These are phyloP conservation scores for Helotiales sp. DNA, from an alignment of 2,329 filamentous ascomycete species.

Conservation along the genomic window DNA sequence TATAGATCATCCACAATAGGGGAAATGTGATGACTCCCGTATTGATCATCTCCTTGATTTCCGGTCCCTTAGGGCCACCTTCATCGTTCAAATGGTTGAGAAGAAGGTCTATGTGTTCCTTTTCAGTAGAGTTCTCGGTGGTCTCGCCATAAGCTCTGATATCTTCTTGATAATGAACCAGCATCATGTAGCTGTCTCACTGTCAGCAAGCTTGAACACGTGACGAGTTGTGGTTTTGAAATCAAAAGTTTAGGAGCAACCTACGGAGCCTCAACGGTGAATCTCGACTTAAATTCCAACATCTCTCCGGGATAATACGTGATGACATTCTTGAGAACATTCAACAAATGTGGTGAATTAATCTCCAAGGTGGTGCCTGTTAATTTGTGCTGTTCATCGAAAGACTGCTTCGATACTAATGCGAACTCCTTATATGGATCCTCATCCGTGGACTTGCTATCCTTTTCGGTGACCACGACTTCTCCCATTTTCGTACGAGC, in stretches of 20 bases:
- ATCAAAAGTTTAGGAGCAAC: not conserved
- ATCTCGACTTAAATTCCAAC: slow-evolving; percentile 10
- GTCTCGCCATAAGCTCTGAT: slow-evolving; percentile 10
- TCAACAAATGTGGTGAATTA: slow-evolving; percentile 20
- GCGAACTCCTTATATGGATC: slow-evolving; percentile 17
- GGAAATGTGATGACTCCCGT: slow-evolving; percentile 12
- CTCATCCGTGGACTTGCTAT: slow-evolving; percentile 8
- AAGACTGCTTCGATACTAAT: slow-evolving; percentile 11
- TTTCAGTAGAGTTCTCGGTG: slow-evolving; percentile 2
- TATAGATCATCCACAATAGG: slow-evolving; percentile 17
- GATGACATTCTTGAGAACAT: slow-evolving; percentile 15
- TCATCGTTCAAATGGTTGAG: slow-evolving; percentile 16
- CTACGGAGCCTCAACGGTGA: slow-evolving; percentile 13
- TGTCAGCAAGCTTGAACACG: not conserved
- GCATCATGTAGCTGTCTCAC: slow-evolving; percentile 10
- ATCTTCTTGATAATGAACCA: slow-evolving; percentile 14
- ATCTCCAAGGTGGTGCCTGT: slow-evolving; percentile 15
- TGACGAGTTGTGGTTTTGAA: not conserved
- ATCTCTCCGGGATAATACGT: slow-evolving; percentile 15
- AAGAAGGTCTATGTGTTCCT: slow-evolving; percentile 15
- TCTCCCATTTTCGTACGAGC: slow-evolving; percentile 13
- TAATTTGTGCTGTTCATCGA: slow-evolving; percentile 12
- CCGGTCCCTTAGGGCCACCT: slow-evolving; percentile 5
- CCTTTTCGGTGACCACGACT: slow-evolving; percentile 14
- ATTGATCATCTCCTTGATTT: slow-evolving; percentile 12